Conservation (phyloP, 768 basidiomycete genomes). For the Agaricus subrufescens region DNA sequence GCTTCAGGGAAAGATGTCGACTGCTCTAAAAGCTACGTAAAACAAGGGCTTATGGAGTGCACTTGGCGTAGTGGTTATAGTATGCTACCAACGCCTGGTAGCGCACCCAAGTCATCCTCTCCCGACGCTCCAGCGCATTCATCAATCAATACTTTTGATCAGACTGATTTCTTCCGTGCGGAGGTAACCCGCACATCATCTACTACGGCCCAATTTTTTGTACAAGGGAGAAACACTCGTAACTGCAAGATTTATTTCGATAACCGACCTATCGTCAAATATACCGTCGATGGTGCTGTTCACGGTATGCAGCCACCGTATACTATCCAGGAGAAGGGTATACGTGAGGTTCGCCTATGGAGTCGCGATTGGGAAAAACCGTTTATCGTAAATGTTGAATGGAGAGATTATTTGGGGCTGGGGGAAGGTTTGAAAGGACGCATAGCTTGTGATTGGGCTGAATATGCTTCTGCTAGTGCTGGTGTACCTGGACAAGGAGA, state of each 20-base stretch:
- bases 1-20: conserved; percentile 28
- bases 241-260: conserved; percentile 59
- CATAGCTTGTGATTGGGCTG: conserved; percentile 63
- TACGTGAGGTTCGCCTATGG: conserved; percentile 49
- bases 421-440: conserved; percentile 30
- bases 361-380: conserved; percentile 52
- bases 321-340: conserved; percentile 23
- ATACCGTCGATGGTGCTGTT: conserved; percentile 32
- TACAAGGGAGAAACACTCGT: conserved; percentile 59
- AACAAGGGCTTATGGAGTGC: conserved; percentile 42
- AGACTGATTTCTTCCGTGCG: conserved; percentile 26
- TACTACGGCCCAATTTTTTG: conserved; percentile 40
- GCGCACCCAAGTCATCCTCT: conserved; percentile 6
- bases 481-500: conserved; percentile 26
- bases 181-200: conserved; percentile 34
- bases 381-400: conserved; percentile 51
- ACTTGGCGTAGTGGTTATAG: conserved; percentile 35
- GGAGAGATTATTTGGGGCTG: conserved; percentile 24
- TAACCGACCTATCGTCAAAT: conserved; percentile 29
- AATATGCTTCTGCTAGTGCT: conserved; percentile 51
- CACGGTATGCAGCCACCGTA: conserved; percentile 38
- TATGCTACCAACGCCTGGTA: conserved; percentile 34
- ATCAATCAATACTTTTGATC: background rate
- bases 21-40: conserved; percentile 22
- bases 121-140: background rate